phyloP scores from a whole-genome alignment of 331 rosid species.

The Stylosanthes scabra region DNA sequence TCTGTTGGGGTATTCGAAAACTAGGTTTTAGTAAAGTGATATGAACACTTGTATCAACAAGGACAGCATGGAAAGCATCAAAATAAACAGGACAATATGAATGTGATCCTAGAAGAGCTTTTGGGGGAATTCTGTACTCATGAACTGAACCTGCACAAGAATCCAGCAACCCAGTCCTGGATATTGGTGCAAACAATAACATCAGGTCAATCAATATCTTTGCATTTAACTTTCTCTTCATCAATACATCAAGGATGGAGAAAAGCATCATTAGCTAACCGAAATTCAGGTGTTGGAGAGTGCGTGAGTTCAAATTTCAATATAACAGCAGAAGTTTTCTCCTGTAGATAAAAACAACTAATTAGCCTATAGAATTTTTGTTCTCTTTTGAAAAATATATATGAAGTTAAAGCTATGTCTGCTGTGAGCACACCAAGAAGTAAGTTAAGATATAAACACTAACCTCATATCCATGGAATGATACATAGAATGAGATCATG shows the following conservation, averaged over 20 bases:
- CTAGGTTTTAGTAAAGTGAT: slow-evolving; percentile 67
- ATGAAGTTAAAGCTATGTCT: too few relatives aligned
- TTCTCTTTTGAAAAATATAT: neutral
- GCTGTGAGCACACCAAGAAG: too few relatives aligned
- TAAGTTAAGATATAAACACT: slow-evolving; percentile 18
- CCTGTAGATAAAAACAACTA: slow-evolving; percentile 56
- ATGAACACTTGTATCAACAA: slow-evolving; percentile 82
- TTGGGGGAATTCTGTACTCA: slow-evolving; percentile 87
- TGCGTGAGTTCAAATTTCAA: slow-evolving; percentile 91
- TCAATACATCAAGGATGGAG: neutral
- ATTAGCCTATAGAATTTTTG: slow-evolving; percentile 1
- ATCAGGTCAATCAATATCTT: slow-evolving; percentile 11
- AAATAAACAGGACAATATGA: slow-evolving; percentile 88
- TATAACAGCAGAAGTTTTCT: slow-evolving; percentile 66
- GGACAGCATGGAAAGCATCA: slow-evolving; percentile 81
- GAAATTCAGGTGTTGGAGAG: slow-evolving; percentile 58
- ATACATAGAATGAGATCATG: slow-evolving; percentile 80
- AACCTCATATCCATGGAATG: slow-evolving; percentile 69
- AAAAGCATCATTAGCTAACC: slow-evolving; percentile 58
- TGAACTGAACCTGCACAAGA: slow-evolving; percentile 72
- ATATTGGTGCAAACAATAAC: slow-evolving; percentile 32
- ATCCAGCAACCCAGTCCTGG: slow-evolving; percentile 68
- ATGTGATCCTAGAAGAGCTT: slow-evolving; percentile 88
- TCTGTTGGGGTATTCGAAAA: slow-evolving; percentile 48
- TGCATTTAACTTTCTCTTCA: slow-evolving; percentile 5